A percentile compares a stretch with the other conserved stretches of the same genome.
These are phyloP conservation scores for Abrus pulchellus DNA, from an alignment of 306 rosid species.

Conservation along the genomic window DNA sequence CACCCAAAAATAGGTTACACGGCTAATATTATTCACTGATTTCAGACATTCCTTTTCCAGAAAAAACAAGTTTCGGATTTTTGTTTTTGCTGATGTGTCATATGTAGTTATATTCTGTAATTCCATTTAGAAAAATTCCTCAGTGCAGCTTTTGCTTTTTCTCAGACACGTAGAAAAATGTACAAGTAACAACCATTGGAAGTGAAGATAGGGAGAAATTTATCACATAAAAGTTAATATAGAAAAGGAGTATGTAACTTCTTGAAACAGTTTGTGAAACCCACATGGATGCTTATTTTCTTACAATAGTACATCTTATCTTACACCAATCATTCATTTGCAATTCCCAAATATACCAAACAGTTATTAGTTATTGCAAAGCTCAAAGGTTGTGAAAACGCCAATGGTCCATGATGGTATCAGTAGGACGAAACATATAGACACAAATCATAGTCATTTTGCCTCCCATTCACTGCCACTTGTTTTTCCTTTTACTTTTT, in stretches of 20 bases:
- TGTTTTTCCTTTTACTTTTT: slow-evolving; percentile 5
- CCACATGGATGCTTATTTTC: neutral
- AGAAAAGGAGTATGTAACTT: slow-evolving; percentile 8
- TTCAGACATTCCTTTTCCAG: too few relatives aligned
- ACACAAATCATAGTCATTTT: slow-evolving; percentile 43
- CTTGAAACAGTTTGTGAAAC: neutral
- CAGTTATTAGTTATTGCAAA: slow-evolving; percentile 24
- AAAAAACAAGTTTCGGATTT: neutral
- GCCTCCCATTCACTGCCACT: slow-evolving; percentile 36
- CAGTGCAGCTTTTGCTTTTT: slow-evolving; percentile 3
- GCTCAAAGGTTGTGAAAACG: slow-evolving; percentile 2
- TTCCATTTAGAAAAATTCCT: neutral
- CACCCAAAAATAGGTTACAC: too few relatives aligned
- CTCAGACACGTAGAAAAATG: neutral
- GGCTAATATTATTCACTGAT: too few relatives aligned
- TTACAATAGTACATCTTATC: neutral
- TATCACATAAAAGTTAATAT: neutral
- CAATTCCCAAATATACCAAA: slow-evolving; percentile 3
- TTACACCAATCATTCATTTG: neutral
- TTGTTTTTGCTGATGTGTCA: neutral
- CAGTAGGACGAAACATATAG: slow-evolving; percentile 40
- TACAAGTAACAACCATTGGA: neutral
- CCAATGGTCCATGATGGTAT: slow-evolving; percentile 36
- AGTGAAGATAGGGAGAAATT: neutral
- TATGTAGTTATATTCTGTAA: neutral